Percentiles rank a stretch among this genome's conserved stretches.
phyloP scores from a whole-genome alignment of 768 basidiomycete species.

The Clavaria fumosa region DNA sequence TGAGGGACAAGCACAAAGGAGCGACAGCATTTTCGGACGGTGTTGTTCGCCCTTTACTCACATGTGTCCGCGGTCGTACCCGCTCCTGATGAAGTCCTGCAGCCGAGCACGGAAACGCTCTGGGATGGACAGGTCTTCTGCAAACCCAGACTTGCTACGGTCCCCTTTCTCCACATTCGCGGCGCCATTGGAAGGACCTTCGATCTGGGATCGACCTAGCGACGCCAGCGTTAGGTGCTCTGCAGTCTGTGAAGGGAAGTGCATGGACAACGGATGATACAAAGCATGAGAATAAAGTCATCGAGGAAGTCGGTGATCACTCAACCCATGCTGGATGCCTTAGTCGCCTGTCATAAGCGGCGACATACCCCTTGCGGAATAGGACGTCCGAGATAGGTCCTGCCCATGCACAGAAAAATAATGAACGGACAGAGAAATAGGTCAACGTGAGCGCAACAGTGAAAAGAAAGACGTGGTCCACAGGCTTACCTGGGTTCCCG shows the following conservation, averaged over 20 bases:
- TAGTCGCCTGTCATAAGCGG: conserved; percentile 80
- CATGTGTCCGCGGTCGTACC: conserved; percentile 97
- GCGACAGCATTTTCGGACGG: too few species aligned
- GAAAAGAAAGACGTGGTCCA: conserved; percentile 3
- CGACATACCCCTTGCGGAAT: conserved; percentile 68
- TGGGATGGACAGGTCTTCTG: conserved; percentile 73
- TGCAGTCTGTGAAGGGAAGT: conserved; percentile 50
- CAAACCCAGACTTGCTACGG: conserved; percentile 61
- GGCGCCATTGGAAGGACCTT: conserved; percentile 20
- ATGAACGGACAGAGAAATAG: background rate
- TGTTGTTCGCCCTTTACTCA: too few species aligned
- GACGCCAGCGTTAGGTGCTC: conserved; percentile 82
- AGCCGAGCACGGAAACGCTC: conserved; percentile 64
- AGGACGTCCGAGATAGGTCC: conserved; percentile 76
- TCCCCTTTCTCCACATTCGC: conserved; percentile 50
- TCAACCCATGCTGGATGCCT: conserved; percentile 96
- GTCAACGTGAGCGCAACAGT: background rate
- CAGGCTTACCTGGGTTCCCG: conserved; percentile 60
- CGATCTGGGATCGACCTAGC: conserved; percentile 33
- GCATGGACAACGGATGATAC: conserved; percentile 1
- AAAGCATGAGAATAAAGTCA: background rate
- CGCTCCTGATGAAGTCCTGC: conserved; percentile 83
- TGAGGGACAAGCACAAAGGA: background rate
- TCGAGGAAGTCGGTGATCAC: too few species aligned
- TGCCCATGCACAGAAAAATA: conserved; percentile 23